Base-by-base conservation (phyloP, 2,329 filamentous ascomycete species). In the Claviceps quebecensis region DNA sequence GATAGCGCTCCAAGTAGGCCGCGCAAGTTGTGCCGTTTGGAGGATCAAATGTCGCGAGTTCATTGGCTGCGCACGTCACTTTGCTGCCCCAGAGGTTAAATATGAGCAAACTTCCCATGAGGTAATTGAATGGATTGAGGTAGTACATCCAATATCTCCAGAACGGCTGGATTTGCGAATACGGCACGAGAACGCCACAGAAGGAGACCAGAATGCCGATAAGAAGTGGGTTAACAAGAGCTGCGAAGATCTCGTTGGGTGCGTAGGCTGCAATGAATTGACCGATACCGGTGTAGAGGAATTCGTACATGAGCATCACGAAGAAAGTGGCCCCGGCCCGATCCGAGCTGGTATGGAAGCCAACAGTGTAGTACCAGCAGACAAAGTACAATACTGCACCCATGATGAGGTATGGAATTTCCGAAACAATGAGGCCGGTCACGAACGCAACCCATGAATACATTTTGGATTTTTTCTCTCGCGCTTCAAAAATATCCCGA, bases 161-260 rank as follows among this genome's bases (percentile, higher is more conserved):
- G 65, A 88, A 88, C 0, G 64, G 58, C 8, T 80, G 76, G 22
- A 89, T 72, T 26, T 74, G 72, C 0, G 59, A 59, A 56, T 83
- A 86, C 0, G 84, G 84, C 0, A 88, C 84, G 5, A 87, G 70
- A 1, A 89, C 83, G 55, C 86, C 86, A 58, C 84, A 88, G 69
- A 90, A 89, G 1, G 76, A 77, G 8, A 87, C 73, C 2, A 87
- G 69, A 41, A 80, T 63, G 60, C 74, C 71, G 51, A 82, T 66
- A 11, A 81, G 49, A 0, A 82, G 60, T 0, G 77, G 77, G 55
- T 81, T 81, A 54, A 73, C 71, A 4, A 82, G 68, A 0, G 76
- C 68, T 0, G 79, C 79, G 45, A 81, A 80, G 11, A 79, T 72
- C 37, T 73, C 77, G 55, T 79, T 81, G 0, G 79, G 79, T 0